Conservation (phyloP, 2,329 filamentous ascomycete species). For the Xylaria polymorpha region DNA sequence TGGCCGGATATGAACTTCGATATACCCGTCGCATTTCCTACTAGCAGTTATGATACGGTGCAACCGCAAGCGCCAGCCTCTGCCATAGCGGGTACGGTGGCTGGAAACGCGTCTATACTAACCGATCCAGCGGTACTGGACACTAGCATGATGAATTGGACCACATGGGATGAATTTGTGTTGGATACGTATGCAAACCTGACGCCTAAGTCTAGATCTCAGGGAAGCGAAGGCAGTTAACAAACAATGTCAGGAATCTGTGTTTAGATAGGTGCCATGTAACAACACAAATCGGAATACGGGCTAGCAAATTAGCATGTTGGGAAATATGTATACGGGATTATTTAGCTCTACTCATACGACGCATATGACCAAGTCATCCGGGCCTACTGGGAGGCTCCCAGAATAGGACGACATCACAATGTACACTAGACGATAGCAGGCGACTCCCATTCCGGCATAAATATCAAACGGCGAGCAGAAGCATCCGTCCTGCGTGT, state of each 20-base stretch:
- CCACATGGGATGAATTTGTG: slow-evolving; percentile 60
- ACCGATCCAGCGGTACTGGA: slow-evolving; percentile 17
- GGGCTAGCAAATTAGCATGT: neutral
- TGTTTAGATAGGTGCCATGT: neutral
- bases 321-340: slow-evolving; percentile 16
- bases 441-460: slow-evolving; percentile 10
- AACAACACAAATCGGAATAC: slow-evolving; percentile 9
- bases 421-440: slow-evolving; percentile 20
- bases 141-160: slow-evolving; percentile 49
- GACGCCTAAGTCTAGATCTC: slow-evolving; percentile 3
- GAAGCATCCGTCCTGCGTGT: slow-evolving; percentile 3
- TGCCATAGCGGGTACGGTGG: neutral
- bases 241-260: neutral
- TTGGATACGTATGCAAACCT: slow-evolving; percentile 53
- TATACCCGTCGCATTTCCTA: slow-evolving; percentile 39
- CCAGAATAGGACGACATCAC: slow-evolving; percentile 6
- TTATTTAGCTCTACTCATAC: slow-evolving; percentile 31
- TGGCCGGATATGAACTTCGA: slow-evolving; percentile 46
- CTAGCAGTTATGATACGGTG: neutral
- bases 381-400: neutral
- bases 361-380: neutral
- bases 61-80: slow-evolving; percentile 8
- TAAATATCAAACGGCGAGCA: neutral
- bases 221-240: slow-evolving; percentile 24
- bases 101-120: slow-evolving; percentile 1